A percentile compares a stretch with the other conserved stretches of the same genome.
Evolutionary conservation across 805 yeast genomes (phyloP).

Genomic region (Lachancea dasiensis): DNA sequence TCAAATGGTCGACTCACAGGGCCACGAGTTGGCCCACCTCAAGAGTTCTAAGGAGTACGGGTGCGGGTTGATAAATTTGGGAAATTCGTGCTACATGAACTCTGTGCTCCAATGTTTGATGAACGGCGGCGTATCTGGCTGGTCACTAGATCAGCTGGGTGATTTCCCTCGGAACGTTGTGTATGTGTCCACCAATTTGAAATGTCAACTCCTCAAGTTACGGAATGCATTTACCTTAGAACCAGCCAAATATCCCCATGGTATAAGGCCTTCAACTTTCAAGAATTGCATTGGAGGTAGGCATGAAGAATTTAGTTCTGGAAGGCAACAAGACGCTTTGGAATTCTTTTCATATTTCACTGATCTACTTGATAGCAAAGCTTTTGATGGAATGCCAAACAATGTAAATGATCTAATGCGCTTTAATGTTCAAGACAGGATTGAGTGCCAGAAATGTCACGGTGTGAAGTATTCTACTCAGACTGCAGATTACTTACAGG

Average conservation of each 20-base stretch:
- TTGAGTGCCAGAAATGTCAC: slow-evolving; percentile 49
- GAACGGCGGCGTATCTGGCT: slow-evolving; percentile 30
- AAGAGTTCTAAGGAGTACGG: slow-evolving; percentile 43
- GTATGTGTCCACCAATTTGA: slow-evolving; percentile 59
- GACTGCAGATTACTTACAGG: slow-evolving; percentile 49
- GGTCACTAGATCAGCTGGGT: slow-evolving; percentile 36
- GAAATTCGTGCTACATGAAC: slow-evolving; percentile 88
- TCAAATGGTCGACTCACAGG: slow-evolving; percentile 65
- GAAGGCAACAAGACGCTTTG: slow-evolving; percentile 91
- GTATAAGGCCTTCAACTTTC: slow-evolving; percentile 71
- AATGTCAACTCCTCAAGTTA: slow-evolving; percentile 71
- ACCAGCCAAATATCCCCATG: slow-evolving; percentile 54
- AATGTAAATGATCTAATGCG: slow-evolving; percentile 54
- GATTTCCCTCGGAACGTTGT: slow-evolving; percentile 36
- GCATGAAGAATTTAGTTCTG: slow-evolving; percentile 78
- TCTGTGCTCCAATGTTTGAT: slow-evolving; percentile 74
- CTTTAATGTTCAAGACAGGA: slow-evolving; percentile 58
- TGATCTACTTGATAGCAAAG: slow-evolving; percentile 51
- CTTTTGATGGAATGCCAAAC: slow-evolving; percentile 26
- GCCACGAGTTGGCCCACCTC: slow-evolving; percentile 56
- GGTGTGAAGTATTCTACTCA: slow-evolving; percentile 54
- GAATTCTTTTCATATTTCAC: slow-evolving; percentile 73
- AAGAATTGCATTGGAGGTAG: slow-evolving; percentile 70
- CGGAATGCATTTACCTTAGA: slow-evolving; percentile 63
- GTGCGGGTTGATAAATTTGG: slow-evolving; percentile 79